Percentiles rank a stretch among this genome's conserved stretches.
phyloP scores from a whole-genome alignment of 164 flowering plant species.

The Dillenia turbinata region DNA sequence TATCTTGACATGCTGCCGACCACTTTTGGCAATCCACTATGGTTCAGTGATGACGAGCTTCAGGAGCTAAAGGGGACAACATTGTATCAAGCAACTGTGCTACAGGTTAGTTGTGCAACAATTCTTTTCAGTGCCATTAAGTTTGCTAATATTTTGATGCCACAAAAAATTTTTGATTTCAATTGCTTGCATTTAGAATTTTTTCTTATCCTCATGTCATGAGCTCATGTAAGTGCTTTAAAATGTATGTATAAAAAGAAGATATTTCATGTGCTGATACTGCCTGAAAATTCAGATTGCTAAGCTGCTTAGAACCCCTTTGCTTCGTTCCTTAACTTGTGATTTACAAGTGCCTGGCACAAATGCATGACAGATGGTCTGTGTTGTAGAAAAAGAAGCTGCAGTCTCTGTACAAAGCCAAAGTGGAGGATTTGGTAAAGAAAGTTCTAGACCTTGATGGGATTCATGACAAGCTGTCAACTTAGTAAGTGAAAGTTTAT shows the following conservation, averaged over 20 bases:
- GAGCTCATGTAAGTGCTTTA: no score
- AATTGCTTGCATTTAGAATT: no score
- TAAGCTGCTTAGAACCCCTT: neutral
- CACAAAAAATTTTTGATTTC: no score
- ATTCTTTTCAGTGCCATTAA: neutral
- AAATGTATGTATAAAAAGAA: no score
- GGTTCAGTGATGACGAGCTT: slow-evolving; percentile 87
- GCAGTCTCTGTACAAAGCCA: slow-evolving; percentile 52
- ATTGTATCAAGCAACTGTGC: slow-evolving; percentile 61
- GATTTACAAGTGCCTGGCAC: neutral
- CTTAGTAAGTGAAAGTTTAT: no score
- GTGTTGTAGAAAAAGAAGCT: slow-evolving; percentile 72
- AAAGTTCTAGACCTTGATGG: slow-evolving; percentile 60
- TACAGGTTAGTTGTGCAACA: slow-evolving; percentile 51
- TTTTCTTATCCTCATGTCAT: no score
- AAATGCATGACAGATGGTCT: slow-evolving; percentile 20
- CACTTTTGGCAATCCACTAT: slow-evolving; percentile 82
- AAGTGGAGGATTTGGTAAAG: slow-evolving; percentile 70
- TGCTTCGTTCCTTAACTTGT: neutral
- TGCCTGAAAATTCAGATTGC: no score
- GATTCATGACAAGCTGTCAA: neutral
- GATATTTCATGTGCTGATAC: no score
- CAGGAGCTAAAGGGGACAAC: slow-evolving; percentile 83
- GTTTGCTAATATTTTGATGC: no score
- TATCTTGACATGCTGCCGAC: slow-evolving; percentile 91